Evolutionary conservation across 2,329 filamentous ascomycete species (phyloP).

Genomic region (Diatrype stigma): DNA sequence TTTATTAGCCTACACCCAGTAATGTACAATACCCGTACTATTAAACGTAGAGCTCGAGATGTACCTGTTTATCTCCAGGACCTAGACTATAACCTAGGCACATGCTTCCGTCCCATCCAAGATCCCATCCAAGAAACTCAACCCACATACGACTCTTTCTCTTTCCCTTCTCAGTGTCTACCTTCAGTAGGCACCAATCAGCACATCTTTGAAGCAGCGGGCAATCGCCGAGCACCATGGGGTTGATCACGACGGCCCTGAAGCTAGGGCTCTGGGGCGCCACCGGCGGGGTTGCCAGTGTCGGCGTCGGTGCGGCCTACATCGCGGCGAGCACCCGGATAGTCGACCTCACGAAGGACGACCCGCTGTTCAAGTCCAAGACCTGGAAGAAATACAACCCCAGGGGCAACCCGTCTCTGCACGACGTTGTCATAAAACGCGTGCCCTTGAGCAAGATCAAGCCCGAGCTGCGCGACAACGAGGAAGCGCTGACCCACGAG

Average conservation of each 20-base stretch:
- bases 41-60: too few species aligned
- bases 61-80: background rate
- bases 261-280: constrained; percentile 42
- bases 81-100: too few species aligned
- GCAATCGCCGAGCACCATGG: constrained; percentile 39
- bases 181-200: background rate
- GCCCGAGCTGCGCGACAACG: constrained; percentile 60
- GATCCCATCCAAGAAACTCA: background rate
- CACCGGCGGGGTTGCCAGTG: constrained; percentile 45
- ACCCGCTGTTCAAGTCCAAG: constrained; percentile 57
- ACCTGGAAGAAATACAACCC: constrained; percentile 59
- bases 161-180: background rate
- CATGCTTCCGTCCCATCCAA: too few species aligned
- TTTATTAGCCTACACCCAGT: constrained; percentile 5
- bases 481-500: constrained; percentile 53
- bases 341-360: constrained; percentile 52
- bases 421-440: constrained; percentile 61
- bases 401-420: constrained; percentile 55
- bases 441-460: constrained; percentile 61
- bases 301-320: constrained; percentile 44
- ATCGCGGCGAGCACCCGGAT: constrained; percentile 52
- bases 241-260: constrained; percentile 41
- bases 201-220: too few species aligned
- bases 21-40: background rate
- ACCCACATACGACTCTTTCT: background rate